These are phyloP conservation scores for Alternaria solani DNA, from an alignment of 2,329 filamentous ascomycete genomes.

Conservation along the genomic window DNA sequence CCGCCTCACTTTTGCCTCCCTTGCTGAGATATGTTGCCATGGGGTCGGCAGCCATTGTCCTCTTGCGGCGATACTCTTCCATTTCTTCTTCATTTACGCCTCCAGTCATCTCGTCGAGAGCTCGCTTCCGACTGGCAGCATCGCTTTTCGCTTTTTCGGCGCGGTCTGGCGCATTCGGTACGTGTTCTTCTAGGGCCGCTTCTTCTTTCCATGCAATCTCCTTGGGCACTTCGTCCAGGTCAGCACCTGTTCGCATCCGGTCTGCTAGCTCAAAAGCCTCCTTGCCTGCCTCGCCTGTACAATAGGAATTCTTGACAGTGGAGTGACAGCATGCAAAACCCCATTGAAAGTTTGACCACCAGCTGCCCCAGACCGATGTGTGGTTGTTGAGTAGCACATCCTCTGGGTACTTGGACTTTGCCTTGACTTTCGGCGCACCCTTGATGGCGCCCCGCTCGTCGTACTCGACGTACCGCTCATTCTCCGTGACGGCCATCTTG, in stretches of 20 bases:
- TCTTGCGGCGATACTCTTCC: constrained; percentile 82
- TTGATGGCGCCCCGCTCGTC: constrained; percentile 91
- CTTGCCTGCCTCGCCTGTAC: constrained; percentile 89
- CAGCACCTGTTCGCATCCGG: constrained; percentile 59
- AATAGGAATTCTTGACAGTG: constrained; percentile 94
- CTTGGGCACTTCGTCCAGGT: constrained; percentile 55
- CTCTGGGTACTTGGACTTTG: constrained; percentile 91
- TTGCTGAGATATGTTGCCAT: constrained; percentile 76
- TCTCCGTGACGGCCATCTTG: constrained; percentile 76
- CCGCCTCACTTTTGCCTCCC: constrained; percentile 75
- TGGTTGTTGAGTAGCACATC: constrained; percentile 92
- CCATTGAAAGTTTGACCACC: constrained; percentile 97
- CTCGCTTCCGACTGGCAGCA: constrained; percentile 70
- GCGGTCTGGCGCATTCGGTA: constrained; percentile 54
- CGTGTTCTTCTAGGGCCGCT: constrained; percentile 50
- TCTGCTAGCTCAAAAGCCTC: constrained; percentile 81
- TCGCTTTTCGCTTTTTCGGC: constrained; percentile 54
- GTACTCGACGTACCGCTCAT: constrained; percentile 91
- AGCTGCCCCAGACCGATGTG: constrained; percentile 91
- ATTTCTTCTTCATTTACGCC: constrained; percentile 84
- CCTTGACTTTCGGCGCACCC: constrained; percentile 76
- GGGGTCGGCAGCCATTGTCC: constrained; percentile 78
- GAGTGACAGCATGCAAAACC: constrained; percentile 96
- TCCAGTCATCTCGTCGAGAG: constrained; percentile 78
- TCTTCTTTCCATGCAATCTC: constrained; percentile 55